Conservation (phyloP, 768 basidiomycete species). For the Leccinum rimulosum region DNA sequence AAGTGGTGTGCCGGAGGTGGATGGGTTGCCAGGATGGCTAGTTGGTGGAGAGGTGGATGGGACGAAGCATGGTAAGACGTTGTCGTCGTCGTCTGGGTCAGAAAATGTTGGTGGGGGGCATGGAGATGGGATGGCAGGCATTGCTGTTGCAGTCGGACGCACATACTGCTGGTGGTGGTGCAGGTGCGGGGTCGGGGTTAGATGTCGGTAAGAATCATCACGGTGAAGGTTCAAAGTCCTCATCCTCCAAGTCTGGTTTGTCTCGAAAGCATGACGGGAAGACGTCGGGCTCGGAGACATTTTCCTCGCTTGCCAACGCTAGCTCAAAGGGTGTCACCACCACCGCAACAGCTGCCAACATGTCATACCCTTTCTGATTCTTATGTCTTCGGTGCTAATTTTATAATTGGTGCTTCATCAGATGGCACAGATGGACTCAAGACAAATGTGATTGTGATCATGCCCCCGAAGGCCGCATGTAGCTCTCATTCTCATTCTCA, state of each 20-base stretch:
- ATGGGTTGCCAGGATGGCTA: constrained; percentile 16
- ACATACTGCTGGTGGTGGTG: neutral
- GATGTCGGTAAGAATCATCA: constrained; percentile 3
- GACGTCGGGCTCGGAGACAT: neutral
- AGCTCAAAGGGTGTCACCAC: neutral
- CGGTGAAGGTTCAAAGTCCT: neutral
- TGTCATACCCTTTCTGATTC: constrained; percentile 23
- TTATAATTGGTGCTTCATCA: neutral
- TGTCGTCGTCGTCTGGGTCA: neutral
- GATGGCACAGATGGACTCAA: constrained; percentile 2
- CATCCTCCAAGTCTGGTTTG: neutral
- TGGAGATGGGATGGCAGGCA: neutral
- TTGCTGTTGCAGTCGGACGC: neutral
- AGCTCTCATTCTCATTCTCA: neutral
- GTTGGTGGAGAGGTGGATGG: constrained; percentile 14
- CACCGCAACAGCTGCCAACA: neutral
- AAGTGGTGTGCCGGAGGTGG: constrained; percentile 9
- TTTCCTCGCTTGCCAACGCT: neutral
- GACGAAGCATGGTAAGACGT: neutral
- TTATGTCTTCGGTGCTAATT: constrained; percentile 5
- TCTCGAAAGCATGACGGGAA: neutral
- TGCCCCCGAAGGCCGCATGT: constrained; percentile 7
- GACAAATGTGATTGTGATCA: constrained; percentile 4
- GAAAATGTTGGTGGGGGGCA: constrained; percentile 8
- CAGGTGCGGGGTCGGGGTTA: neutral